Base-by-base conservation (phyloP, 306 rosid species). In the Purshia tridentata region DNA sequence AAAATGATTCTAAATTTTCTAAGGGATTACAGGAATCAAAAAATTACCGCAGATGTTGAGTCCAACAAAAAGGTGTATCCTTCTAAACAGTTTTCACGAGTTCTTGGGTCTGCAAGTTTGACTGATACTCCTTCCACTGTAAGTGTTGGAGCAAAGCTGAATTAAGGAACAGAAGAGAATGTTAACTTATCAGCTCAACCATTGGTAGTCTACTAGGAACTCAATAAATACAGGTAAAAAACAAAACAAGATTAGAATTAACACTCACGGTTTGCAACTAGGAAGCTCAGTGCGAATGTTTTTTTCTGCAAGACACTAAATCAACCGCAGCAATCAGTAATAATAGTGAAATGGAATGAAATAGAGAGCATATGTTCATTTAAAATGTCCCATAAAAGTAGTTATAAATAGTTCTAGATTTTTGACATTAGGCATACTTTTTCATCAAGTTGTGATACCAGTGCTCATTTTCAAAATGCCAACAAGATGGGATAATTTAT, bases 61-160 rank as follows among this genome's bases (percentile, higher is more conserved):
- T 86, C 96, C 84, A 93, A 81, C 81, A 91, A 76, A 84, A 91
- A 89, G 4, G 88, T 86, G 75, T 88, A 91, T 81, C 88, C 93
- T 65, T 80, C 84, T 78, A 93, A 82, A 87, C 96, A 89, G 76
- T 78, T 82, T 79, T 85, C 96, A 22, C 97, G 97, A 68, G 77
- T 73, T 77, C 76, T 84, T 29, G 89, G 90, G 41, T 91, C 92
- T 59, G 84, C 83, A 88, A 93, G 83, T 79, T 83, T 84, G 80
- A 89, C 84, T n/a, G 89, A 80, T 66, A 72, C 77, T 76, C 92
- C 96, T 76, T 76, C 96, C 62, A 85, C 84, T 13, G 79, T 79
- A 69, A 93, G 58, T 55, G 89, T 80, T 66, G 98, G 91, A 60
- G 81, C 46, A 75, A 83, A 85, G 79, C 98, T 93, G 91, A 48